A percentile compares a stretch with the other conserved stretches of the same genome.
phyloP scores from a whole-genome alignment of 2,329 filamentous ascomycete genomes.

The Thielaviopsis cerberus region DNA sequence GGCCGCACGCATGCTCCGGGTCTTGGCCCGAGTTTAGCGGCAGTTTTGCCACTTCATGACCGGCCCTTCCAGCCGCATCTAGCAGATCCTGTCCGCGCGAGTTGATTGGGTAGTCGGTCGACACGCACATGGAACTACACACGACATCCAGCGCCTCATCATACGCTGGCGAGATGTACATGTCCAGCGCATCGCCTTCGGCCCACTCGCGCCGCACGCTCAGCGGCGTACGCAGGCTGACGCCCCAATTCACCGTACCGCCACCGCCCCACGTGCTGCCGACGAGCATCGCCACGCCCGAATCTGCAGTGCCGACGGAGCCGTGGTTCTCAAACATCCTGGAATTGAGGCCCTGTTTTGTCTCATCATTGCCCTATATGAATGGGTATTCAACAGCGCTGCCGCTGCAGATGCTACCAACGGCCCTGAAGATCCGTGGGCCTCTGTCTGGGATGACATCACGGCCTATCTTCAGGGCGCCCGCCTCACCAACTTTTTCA shows the following conservation, averaged over 20 bases:
- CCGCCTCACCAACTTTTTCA: constrained; percentile 15
- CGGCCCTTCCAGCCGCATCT: constrained; percentile 55
- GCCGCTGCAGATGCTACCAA: constrained; percentile 11
- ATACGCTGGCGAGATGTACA: constrained; percentile 57
- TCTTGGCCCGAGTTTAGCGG: constrained; percentile 63
- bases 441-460: constrained; percentile 29
- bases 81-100: constrained; percentile 58
- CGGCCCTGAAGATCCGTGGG: constrained; percentile 29
- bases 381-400: constrained; percentile 3
- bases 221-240: constrained; percentile 45
- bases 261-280: constrained; percentile 70
- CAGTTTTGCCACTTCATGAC: constrained; percentile 48
- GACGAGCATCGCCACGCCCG: constrained; percentile 40
- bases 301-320: constrained; percentile 34
- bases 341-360: constrained; percentile 26
- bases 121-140: constrained; percentile 60
- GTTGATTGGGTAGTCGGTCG: constrained; percentile 45
- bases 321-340: constrained; percentile 51
- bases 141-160: constrained; percentile 67
- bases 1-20: constrained; percentile 52
- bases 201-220: constrained; percentile 73
- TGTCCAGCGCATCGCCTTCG: constrained; percentile 39
- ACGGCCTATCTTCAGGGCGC: constrained; percentile 25
- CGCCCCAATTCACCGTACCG: constrained; percentile 74
- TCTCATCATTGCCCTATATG: constrained; percentile 8